phyloP scores from a whole-genome alignment of 805 yeast species.

The Schwanniomyces polymorphus region DNA sequence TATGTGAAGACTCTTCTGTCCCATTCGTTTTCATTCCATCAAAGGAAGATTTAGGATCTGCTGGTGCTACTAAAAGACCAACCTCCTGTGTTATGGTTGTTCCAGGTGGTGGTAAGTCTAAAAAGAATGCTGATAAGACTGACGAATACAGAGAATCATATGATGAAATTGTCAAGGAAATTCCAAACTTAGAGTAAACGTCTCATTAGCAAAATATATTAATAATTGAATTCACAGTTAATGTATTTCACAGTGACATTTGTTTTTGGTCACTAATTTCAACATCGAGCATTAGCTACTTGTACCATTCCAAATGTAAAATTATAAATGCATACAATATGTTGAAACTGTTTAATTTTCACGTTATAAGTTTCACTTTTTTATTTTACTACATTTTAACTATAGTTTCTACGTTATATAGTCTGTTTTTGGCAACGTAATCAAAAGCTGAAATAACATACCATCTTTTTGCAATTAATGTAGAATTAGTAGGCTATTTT shows the following conservation, averaged over 20 bases:
- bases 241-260: not conserved
- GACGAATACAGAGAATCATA: constrained; percentile 88
- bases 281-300: not conserved
- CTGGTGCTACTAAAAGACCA: constrained; percentile 99
- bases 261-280: not conserved
- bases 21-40: constrained; percentile 95
- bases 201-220: not conserved
- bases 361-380: not conserved
- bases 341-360: not conserved
- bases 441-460: not conserved
- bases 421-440: not conserved
- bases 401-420: not conserved
- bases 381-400: not conserved
- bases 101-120: constrained; percentile 89
- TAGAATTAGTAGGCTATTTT: not conserved
- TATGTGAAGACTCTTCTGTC: constrained; percentile 91
- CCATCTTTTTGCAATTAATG: not conserved
- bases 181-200: constrained; percentile 42
- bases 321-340: not conserved
- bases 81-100: constrained; percentile 96
- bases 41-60: constrained; percentile 96
- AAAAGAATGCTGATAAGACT: constrained; percentile 67
- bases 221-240: not conserved
- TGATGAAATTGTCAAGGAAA: constrained; percentile 94
- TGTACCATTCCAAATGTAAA: not conserved